A percentile compares a stretch with the other conserved stretches of the same genome.
Evolutionary conservation across 2,329 filamentous ascomycete species (phyloP).

Genomic region (Penicillium sp.): DNA sequence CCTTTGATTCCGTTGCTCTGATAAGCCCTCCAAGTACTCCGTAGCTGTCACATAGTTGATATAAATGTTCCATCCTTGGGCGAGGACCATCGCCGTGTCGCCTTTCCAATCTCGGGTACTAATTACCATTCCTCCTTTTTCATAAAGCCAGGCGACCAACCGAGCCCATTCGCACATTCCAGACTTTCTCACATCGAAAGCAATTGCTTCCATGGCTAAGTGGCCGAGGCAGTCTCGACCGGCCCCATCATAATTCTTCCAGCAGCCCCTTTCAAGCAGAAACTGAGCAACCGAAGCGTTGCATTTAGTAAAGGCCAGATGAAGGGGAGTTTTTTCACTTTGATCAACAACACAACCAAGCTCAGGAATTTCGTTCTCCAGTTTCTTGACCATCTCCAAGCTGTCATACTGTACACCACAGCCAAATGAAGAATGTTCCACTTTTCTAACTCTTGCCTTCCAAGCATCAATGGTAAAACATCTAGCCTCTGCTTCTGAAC

Average conservation of each 20-base stretch:
- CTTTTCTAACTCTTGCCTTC: neutral
- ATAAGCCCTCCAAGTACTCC: no score
- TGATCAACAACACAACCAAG: neutral
- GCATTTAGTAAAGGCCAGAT: neutral
- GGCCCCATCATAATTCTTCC: neutral
- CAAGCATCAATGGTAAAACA: neutral
- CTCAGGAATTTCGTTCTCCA: neutral
- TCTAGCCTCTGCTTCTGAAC: neutral
- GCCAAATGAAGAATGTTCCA: constrained; percentile 1
- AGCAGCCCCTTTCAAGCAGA: neutral
- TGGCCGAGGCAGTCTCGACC: neutral
- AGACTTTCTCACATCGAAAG: neutral
- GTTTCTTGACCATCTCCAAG: neutral
- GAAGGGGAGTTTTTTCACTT: neutral
- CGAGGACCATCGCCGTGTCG: neutral
- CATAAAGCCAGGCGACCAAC: neutral
- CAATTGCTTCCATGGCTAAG: neutral
- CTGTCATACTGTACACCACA: neutral
- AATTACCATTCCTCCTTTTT: neutral
- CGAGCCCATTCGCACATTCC: neutral
- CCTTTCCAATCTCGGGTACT: neutral
- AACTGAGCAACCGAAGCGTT: neutral
- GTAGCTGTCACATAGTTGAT: no score
- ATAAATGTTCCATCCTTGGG: neutral
- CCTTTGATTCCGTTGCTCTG: no score